Conservation (phyloP, 805 yeast genomes). For the Phaffomyces antillensis region DNA sequence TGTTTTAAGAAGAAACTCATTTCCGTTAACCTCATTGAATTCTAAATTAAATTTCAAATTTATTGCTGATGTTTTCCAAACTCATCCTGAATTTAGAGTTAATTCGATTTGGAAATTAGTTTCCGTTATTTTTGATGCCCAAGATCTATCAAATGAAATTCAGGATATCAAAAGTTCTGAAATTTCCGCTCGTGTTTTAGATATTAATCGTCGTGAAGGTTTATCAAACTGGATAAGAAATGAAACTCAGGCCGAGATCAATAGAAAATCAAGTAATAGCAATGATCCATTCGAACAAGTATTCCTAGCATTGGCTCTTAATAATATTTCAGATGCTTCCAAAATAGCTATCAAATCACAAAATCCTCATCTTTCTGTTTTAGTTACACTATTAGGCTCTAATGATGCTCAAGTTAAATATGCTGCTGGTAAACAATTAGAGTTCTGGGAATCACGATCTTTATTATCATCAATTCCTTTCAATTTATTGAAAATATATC, state of each 20-base stretch:
- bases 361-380: slow-evolving; percentile 63
- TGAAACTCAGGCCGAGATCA: slow-evolving; percentile 27
- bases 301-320: slow-evolving; percentile 42
- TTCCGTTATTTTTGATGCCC: slow-evolving; percentile 52
- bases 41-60: slow-evolving; percentile 25
- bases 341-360: slow-evolving; percentile 50
- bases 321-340: slow-evolving; percentile 57
- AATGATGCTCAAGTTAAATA: slow-evolving; percentile 50
- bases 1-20: slow-evolving; percentile 25
- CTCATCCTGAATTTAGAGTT: slow-evolving; percentile 20
- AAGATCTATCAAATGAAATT: slow-evolving; percentile 13
- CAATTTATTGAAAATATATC: slow-evolving; percentile 51
- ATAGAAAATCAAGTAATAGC: slow-evolving; percentile 28
- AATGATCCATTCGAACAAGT: slow-evolving; percentile 43
- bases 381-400: slow-evolving; percentile 66
- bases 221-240: slow-evolving; percentile 53
- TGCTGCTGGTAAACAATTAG: slow-evolving; percentile 55
- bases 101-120: slow-evolving; percentile 46
- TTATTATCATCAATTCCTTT: slow-evolving; percentile 41
- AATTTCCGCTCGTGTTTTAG: slow-evolving; percentile 22
- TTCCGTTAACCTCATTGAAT: slow-evolving; percentile 32
- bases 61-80: slow-evolving; percentile 16
- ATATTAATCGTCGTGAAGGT: slow-evolving; percentile 34
- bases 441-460: slow-evolving; percentile 51
- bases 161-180: slow-evolving; percentile 18